Base-by-base conservation (phyloP, 257 asterid species). In the Fraxinus anomala region DNA sequence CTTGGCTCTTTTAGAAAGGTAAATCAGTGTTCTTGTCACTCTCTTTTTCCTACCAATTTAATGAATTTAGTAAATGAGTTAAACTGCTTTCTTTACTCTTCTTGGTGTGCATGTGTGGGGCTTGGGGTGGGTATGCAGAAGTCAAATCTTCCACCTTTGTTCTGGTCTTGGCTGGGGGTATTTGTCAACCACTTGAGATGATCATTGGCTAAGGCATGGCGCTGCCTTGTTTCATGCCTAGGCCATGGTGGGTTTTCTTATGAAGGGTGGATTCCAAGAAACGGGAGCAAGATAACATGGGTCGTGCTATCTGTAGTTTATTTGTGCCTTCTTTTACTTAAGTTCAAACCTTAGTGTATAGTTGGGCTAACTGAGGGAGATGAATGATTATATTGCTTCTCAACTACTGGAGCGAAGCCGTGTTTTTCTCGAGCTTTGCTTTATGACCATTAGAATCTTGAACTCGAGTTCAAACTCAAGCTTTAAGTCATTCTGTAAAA, bases 1-100 rank as follows among this genome's bases (percentile, higher is more conserved):
- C 98, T 93, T 61, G 96, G 97, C 80, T 87, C 91, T 16, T 90
- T 80, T 82, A 88, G 96, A 77, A 88, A 89, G 96, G 98, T 93
- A 86, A 82, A 72, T 21, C 80, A 36, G 36, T 79, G 37, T 78
- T 65, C 73, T 33, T 67, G 69, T 72, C 7, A 17, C 44, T 75
- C 74, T 49, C 59, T 21, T 24, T 34, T 19, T 39, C 26, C 49
- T 68, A 30, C 17, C 72, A 51, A 49, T 73, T 74, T 56, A n/a
- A 6, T 19, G 66, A 56, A 56, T 56, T 56, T 56, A 19, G 26
- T 61, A 4, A 63, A 63, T 63, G 69, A 24, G 28, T 63, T 63
- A 63, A 63, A 26, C 34, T 10, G 69, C 54, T 75, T 72, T 76
- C 56, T 34, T 73, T 77, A 39, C 23, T 59, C 26, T 37, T 56